A percentile compares a stretch with the other conserved stretches of the same genome.
These are phyloP conservation scores for Lonicera japonica DNA, from an alignment of 129 eudicot genomes.

Conservation along the genomic window DNA sequence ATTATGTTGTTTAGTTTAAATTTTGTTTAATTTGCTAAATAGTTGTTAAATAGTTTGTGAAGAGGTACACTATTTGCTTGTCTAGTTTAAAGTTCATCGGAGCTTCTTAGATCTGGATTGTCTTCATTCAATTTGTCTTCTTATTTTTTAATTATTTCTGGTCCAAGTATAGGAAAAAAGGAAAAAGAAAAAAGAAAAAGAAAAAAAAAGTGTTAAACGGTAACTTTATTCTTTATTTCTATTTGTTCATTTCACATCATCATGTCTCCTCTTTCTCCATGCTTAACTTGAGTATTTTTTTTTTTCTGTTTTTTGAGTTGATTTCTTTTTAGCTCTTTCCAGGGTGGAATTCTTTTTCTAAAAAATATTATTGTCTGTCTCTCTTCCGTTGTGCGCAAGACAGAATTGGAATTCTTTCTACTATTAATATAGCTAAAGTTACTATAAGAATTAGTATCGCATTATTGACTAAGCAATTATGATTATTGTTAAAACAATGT, in stretches of 20 bases:
- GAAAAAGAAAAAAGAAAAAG: no score
- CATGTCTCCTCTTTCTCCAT: not conserved
- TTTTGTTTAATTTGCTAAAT: constrained; percentile 5
- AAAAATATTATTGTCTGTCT: no score
- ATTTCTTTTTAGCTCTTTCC: not conserved
- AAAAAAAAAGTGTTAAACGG: constrained; percentile 12
- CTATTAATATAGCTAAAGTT: not conserved
- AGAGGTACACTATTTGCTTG: not conserved
- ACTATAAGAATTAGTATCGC: no score
- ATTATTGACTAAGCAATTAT: no score
- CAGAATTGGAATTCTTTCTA: not conserved
- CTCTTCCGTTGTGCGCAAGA: no score
- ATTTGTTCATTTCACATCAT: not conserved
- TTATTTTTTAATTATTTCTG: not conserved
- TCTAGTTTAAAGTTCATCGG: constrained; percentile 4
- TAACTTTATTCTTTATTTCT: constrained; percentile 9
- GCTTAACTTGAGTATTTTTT: not conserved
- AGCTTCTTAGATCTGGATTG: constrained; percentile 28
- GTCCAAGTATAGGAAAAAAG: constrained; percentile 13
- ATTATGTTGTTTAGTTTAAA: not conserved
- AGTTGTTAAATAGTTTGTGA: constrained; percentile 12
- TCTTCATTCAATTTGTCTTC: not conserved
- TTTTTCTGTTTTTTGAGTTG: no score
- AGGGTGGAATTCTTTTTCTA: not conserved
- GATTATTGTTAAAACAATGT: no score